These are phyloP conservation scores for Acanthamoeba sp. DNA, from an alignment of 208 protist genomes.

Conservation along the genomic window DNA sequence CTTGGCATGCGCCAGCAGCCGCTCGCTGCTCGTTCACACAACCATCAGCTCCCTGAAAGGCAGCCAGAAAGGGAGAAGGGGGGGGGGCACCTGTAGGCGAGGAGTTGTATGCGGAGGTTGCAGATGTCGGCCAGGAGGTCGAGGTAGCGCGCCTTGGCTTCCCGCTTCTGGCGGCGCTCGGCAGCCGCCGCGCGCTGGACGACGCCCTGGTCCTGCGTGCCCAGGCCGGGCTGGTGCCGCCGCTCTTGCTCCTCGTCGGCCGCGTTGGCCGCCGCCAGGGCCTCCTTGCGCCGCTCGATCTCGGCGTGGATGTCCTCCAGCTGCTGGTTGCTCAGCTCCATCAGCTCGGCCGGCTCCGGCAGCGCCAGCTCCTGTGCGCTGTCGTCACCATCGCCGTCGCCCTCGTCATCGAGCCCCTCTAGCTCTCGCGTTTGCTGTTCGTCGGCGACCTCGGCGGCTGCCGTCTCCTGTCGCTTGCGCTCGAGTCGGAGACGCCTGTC, in stretches of 20 bases:
- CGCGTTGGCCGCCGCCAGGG: not conserved
- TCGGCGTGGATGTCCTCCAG: not conserved
- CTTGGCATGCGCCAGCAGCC: not conserved
- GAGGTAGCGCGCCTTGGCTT: not conserved
- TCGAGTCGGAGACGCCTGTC: not conserved
- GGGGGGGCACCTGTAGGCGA: not conserved
- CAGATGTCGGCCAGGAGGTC: constrained; percentile 9
- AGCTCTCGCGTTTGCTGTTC: not conserved
- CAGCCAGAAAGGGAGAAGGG: not conserved
- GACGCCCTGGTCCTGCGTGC: not conserved
- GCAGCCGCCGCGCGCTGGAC: not conserved
- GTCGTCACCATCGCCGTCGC: not conserved
- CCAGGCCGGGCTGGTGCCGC: not conserved
- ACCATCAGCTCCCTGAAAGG: not conserved
- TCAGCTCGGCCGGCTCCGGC: constrained; percentile 13
- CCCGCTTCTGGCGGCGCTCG: constrained; percentile 27
- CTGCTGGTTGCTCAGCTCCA: constrained; percentile 45
- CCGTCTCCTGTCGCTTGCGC: not conserved
- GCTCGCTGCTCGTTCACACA: not conserved
- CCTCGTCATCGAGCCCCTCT: not conserved
- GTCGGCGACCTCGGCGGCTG: not conserved
- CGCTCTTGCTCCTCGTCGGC: not conserved
- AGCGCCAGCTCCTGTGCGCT: not conserved
- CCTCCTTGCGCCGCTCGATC: not conserved
- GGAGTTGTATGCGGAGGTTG: not conserved